These are phyloP conservation scores for Tolypocladium tropicale DNA, from an alignment of 2,329 filamentous ascomycete species.

Conservation along the genomic window DNA sequence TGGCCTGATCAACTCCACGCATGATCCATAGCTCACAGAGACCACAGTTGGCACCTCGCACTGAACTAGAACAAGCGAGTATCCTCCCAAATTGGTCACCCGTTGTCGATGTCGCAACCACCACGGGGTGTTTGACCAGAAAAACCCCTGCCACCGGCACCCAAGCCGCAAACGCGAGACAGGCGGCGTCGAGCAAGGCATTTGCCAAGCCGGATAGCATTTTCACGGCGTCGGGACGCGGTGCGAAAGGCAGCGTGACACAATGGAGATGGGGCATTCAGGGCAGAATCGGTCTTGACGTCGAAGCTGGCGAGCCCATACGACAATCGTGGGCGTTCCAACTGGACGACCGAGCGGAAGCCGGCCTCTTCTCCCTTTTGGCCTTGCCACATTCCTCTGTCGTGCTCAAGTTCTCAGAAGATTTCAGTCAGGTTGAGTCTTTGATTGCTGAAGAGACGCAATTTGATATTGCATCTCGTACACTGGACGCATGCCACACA, in stretches of 20 bases:
- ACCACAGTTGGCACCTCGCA: constrained; percentile 41
- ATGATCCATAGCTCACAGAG: constrained; percentile 3
- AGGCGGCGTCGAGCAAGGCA: constrained; percentile 6
- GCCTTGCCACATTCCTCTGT: constrained; percentile 38
- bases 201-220: constrained; percentile 36
- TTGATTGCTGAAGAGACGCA: constrained; percentile 26
- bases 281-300: constrained; percentile 52
- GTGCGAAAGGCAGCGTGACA: constrained; percentile 50
- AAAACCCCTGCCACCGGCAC: not conserved
- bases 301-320: constrained; percentile 38
- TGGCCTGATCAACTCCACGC: not conserved
- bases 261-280: constrained; percentile 62
- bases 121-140: constrained; percentile 23
- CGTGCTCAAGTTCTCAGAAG: constrained; percentile 36
- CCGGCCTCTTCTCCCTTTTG: constrained; percentile 28
- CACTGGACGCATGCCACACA: constrained; percentile 33
- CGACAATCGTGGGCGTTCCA: constrained; percentile 44
- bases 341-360: constrained; percentile 8
- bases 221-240: constrained; percentile 58
- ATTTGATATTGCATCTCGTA: constrained; percentile 44
- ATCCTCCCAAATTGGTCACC: constrained; percentile 55
- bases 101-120: constrained; percentile 43
- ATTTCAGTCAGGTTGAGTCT: constrained; percentile 35
- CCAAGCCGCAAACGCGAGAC: constrained; percentile 2
- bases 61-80: constrained; percentile 30